phyloP scores from a whole-genome alignment of 1,284 basidiomycete species.

The Tilletia setariae region DNA sequence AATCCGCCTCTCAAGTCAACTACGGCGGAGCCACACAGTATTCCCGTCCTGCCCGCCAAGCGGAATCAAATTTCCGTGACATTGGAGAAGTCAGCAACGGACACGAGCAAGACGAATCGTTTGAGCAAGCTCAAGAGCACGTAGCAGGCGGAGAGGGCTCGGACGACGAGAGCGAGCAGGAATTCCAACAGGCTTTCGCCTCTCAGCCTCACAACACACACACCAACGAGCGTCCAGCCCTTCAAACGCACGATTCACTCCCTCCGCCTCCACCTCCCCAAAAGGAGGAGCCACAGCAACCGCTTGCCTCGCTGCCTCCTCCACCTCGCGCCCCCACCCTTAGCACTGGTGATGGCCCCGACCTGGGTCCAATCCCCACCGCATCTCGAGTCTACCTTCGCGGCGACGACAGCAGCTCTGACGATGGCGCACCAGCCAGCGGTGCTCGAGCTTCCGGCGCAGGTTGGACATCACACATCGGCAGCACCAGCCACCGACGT shows the following conservation, averaged over 20 bases:
- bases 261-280: slow-evolving; percentile 21
- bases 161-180: slow-evolving; percentile 37
- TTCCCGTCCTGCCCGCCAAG: slow-evolving; percentile 26
- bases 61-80: slow-evolving; percentile 32
- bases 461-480: slow-evolving; percentile 15
- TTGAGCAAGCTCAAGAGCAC: neutral
- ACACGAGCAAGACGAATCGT: neutral
- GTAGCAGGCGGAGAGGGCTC: slow-evolving; percentile 30
- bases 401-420: slow-evolving; percentile 15
- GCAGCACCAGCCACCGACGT: slow-evolving; percentile 22
- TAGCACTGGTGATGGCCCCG: slow-evolving; percentile 33
- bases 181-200: slow-evolving; percentile 35
- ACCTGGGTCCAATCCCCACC: slow-evolving; percentile 30
- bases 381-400: slow-evolving; percentile 26
- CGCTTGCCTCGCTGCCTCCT: slow-evolving; percentile 29
- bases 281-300: slow-evolving; percentile 9
- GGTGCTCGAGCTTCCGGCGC: slow-evolving; percentile 4
- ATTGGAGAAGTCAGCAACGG: slow-evolving; percentile 29
- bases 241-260: slow-evolving; percentile 8
- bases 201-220: slow-evolving; percentile 12
- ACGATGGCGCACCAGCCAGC: slow-evolving; percentile 18
- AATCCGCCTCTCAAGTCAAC: slow-evolving; percentile 54
- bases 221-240: neutral
- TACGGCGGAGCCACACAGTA: slow-evolving; percentile 28
- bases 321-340: slow-evolving; percentile 39